Evolutionary conservation across 2,329 filamentous ascomycete species (phyloP).

Genomic region (Epichloe sibirici): DNA sequence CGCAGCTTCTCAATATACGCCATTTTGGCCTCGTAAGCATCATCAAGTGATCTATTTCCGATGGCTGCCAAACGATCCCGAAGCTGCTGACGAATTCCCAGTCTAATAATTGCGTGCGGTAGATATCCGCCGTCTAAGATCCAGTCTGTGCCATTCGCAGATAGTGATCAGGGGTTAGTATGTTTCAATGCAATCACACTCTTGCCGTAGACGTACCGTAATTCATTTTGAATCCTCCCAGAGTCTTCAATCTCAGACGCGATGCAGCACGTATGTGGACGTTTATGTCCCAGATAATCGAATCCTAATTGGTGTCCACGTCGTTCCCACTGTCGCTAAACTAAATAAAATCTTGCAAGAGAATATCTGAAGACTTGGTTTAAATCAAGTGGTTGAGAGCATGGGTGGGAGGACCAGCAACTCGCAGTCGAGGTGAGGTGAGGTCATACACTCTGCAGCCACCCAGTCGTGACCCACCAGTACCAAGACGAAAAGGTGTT

Average conservation of each 20-base stretch:
- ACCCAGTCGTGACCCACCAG: no score
- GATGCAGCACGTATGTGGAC: no score
- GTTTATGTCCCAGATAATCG: no score
- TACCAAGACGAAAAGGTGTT: no score
- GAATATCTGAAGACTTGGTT: neutral
- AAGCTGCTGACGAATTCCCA: constrained; percentile 55
- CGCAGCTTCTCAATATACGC: constrained; percentile 48
- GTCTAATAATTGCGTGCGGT: constrained; percentile 47
- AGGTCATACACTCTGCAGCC: no score
- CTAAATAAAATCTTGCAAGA: neutral
- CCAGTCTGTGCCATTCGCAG: constrained; percentile 27
- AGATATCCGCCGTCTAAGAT: constrained; percentile 55
- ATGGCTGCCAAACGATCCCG: constrained; percentile 46
- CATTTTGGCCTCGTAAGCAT: constrained; percentile 48
- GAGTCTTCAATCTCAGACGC: neutral
- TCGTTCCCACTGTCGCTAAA: no score
- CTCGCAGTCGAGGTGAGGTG: no score
- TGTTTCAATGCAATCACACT: neutral
- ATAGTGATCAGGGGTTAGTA: neutral
- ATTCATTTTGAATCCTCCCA: neutral
- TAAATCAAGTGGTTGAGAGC: neutral
- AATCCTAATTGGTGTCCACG: no score
- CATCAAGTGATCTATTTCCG: constrained; percentile 36
- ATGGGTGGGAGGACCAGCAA: no score
- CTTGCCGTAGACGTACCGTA: constrained; percentile 1